Evolutionary conservation across 2,329 filamentous ascomycete species (phyloP).

Genomic region (Catunica adiposa): DNA sequence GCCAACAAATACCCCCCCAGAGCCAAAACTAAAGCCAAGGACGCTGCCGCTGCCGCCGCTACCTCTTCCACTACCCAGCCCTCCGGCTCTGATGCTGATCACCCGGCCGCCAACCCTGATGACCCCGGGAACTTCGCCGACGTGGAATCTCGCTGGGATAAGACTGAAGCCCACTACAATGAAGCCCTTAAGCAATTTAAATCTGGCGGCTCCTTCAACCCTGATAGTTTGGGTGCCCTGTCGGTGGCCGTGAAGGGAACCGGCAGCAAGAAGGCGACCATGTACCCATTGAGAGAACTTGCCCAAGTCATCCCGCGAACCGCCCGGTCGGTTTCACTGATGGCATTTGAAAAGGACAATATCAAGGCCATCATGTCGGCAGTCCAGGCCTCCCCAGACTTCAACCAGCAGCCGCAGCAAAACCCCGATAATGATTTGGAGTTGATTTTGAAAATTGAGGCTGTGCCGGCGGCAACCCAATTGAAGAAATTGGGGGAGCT

Average conservation of each 20-base stretch:
- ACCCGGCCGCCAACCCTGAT: conserved; percentile 22
- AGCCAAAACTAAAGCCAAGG: conserved; percentile 14
- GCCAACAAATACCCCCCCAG: conserved; percentile 19
- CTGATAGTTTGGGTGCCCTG: conserved; percentile 31
- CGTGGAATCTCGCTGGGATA: conserved; percentile 28
- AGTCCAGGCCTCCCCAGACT: conserved; percentile 34
- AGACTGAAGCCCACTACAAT: conserved; percentile 27
- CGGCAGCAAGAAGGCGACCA: conserved; percentile 14
- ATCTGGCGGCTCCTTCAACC: conserved; percentile 35
- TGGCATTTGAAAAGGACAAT: conserved; percentile 27
- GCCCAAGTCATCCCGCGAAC: conserved; percentile 35
- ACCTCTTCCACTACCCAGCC: conserved; percentile 16
- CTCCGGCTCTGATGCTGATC: conserved; percentile 16
- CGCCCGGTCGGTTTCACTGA: conserved; percentile 26
- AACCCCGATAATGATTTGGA: conserved; percentile 43
- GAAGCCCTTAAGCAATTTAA: conserved; percentile 27
- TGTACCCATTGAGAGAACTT: conserved; percentile 37
- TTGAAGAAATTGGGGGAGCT: conserved; percentile 27
- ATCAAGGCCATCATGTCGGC: conserved; percentile 40
- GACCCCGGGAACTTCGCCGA: conserved; percentile 34
- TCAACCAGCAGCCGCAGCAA: conserved; percentile 45
- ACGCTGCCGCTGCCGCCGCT: conserved; percentile 15
- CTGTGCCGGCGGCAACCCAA: conserved; percentile 33
- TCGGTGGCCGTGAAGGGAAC: conserved; percentile 20
- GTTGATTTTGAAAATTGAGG: conserved; percentile 37